phyloP scores from a whole-genome alignment of 202 grass and related monocot genomes.

The Schoenoplectus triqueter region DNA sequence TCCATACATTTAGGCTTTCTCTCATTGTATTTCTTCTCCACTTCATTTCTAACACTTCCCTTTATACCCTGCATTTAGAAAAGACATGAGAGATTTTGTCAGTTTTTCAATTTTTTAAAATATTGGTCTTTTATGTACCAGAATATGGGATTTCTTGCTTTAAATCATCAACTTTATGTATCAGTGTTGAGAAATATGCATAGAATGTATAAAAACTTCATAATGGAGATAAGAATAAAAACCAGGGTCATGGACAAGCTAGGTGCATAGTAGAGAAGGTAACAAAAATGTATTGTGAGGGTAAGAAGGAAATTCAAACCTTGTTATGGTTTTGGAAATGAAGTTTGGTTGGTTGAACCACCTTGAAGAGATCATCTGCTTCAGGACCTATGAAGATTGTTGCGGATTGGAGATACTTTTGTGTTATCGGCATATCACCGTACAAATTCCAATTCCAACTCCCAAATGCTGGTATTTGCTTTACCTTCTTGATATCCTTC shows the following conservation, averaged over 20 bases:
- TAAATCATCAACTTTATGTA: background rate
- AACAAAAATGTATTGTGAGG: background rate
- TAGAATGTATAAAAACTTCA: background rate
- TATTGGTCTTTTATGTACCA: background rate
- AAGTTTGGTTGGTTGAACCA: conserved; percentile 55
- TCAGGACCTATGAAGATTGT: conserved; percentile 64
- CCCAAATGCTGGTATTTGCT: conserved; percentile 74
- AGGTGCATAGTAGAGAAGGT: background rate
- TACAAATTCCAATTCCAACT: conserved; percentile 74
- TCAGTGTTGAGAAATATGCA: background rate
- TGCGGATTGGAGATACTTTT: conserved; percentile 71
- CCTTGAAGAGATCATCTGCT: conserved; percentile 80
- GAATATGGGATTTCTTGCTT: background rate
- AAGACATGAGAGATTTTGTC: background rate
- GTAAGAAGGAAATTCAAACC: conserved; percentile 38
- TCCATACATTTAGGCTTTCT: conserved; percentile 63
- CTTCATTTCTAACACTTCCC: conserved; percentile 31
- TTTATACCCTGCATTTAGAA: conserved; percentile 61
- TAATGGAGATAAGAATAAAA: too few relatives aligned
- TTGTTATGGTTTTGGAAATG: conserved; percentile 50
- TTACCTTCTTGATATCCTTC: conserved; percentile 58
- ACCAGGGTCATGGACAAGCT: background rate
- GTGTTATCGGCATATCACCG: conserved; percentile 69
- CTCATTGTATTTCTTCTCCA: conserved; percentile 46
- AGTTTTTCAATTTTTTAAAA: background rate